These are phyloP conservation scores for Colletotrichum sp. DNA, from an alignment of 2,329 filamentous ascomycete species.

Conservation along the genomic window DNA sequence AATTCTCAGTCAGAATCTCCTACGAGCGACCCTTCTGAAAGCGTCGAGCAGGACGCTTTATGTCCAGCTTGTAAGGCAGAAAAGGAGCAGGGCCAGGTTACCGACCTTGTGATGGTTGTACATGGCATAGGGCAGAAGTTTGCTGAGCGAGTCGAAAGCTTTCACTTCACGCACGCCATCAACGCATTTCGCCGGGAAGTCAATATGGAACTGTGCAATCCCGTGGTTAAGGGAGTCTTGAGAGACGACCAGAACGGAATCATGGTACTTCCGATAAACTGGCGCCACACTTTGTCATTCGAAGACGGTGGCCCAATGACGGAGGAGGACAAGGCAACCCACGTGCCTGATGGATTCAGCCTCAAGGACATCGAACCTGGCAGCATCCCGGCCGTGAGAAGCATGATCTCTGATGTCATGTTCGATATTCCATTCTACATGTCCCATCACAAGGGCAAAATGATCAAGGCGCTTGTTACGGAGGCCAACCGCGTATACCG, in stretches of 20 bases:
- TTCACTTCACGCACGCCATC: constrained; percentile 95
- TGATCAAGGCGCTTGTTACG: constrained; percentile 85
- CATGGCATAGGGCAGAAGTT: constrained; percentile 98
- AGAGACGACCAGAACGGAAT: constrained; percentile 83
- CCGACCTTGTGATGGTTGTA: constrained; percentile 87
- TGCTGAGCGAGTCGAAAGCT: constrained; percentile 92
- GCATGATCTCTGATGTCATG: constrained; percentile 96
- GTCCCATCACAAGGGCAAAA: constrained; percentile 93
- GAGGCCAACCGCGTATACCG: constrained; percentile 97
- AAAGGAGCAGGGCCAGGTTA: constrained; percentile 72
- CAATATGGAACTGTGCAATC: constrained; percentile 80
- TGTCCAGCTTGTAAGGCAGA: constrained; percentile 69
- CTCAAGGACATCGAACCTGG: constrained; percentile 91
- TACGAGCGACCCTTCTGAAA: constrained; percentile 19
- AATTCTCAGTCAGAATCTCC: constrained; percentile 25
- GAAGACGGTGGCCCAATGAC: constrained; percentile 75
- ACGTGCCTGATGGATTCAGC: constrained; percentile 62
- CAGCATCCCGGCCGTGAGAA: constrained; percentile 89
- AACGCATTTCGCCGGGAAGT: constrained; percentile 87
- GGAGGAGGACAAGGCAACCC: constrained; percentile 56
- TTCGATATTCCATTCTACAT: constrained; percentile 98
- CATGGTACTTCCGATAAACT: constrained; percentile 94
- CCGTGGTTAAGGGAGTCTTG: constrained; percentile 76
- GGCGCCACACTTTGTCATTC: constrained; percentile 87
- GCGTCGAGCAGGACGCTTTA: constrained; percentile 22